Conservation (phyloP, 805 yeast species). For the Jamesozyma gamospora region DNA sequence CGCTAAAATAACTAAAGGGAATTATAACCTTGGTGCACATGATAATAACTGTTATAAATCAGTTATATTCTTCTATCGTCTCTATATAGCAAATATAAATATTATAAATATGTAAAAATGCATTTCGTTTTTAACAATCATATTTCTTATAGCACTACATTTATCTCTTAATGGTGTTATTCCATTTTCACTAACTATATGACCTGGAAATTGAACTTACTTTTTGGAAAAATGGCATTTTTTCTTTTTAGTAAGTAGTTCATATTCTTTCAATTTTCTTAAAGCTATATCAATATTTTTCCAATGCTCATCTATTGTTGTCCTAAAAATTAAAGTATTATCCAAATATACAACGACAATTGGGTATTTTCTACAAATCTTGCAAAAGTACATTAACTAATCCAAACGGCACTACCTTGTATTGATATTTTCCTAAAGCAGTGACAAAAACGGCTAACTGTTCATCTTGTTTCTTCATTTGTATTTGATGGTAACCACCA, state of each 20-base stretch:
- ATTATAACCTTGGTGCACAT: too few relatives aligned
- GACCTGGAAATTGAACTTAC: slow-evolving; percentile 9
- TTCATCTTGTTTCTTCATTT: slow-evolving; percentile 1
- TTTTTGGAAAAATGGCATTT: slow-evolving; percentile 8
- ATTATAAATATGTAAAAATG: too few relatives aligned
- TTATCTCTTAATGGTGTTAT: slow-evolving; percentile 11
- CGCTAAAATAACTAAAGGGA: too few relatives aligned
- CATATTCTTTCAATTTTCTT: neutral
- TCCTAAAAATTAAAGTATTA: slow-evolving; percentile 9
- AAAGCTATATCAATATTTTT: slow-evolving; percentile 9
- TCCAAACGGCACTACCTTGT: slow-evolving; percentile 15
- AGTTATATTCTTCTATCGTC: too few relatives aligned
- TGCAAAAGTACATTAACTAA: slow-evolving; percentile 11
- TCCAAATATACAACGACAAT: slow-evolving; percentile 11
- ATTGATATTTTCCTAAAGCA: slow-evolving; percentile 9
- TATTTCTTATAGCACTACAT: slow-evolving; percentile 8
- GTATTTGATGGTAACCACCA: neutral
- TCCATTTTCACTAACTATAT: slow-evolving; percentile 2
- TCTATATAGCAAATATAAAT: too few relatives aligned
- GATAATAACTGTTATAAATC: too few relatives aligned
- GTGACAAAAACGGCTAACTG: slow-evolving; percentile 8
- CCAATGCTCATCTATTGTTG: slow-evolving; percentile 8
- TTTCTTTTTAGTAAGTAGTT: slow-evolving; percentile 8
- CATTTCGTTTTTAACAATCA: too few relatives aligned
- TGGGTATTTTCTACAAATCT: slow-evolving; percentile 9